Evolutionary conservation across 495 filamentous ascomycete genomes (phyloP), one percentile per base, ranked within the genome.

Genomic region (Tuber indicum): DNA sequence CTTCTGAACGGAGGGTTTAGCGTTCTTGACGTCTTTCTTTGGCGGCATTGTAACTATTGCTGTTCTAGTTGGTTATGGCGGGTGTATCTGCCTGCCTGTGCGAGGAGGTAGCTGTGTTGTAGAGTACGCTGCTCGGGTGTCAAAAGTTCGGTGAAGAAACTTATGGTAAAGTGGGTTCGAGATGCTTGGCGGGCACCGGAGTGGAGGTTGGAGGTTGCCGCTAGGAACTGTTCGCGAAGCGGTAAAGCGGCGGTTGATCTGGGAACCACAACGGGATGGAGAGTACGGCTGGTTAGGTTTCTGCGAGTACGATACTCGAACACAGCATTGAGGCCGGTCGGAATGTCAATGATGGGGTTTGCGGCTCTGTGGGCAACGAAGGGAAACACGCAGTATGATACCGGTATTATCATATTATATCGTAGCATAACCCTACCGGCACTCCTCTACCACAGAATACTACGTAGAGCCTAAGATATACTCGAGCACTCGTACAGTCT

Each of bases 21-120:
- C 87, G 81, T 84, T 87, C 86, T 93, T 91, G 21, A 89, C 86
- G 74, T 87, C 86, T 82, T 94, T 94, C 85, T 99, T 99, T 77
- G 96, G 96, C 84, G 96, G 91, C 96, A 98, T 99, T 66, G 58
- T 0, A 36, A 36, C 1, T 32, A 12, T 14, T 17, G 26, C 4
- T 49, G 46, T 26, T 76, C 49, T 74, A 41, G 70, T 70, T 42
- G 21, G 70, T 19, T 32, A 19, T 45, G 74, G 21, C 14, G 72
- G 75, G 74, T 52, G 32, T 74, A 73, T 78, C 79, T 75, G n/a
- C 14, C n/a, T 62, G 10, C 32, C 32, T 5, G 58, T 5, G 4
- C 32, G 58, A 36, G 26, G 26, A 36, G 58, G 26, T 19, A 8
- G 32, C 36, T 19, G 58, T 36, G 26, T 14, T 66, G 26, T 16